Percentiles rank a stretch among this genome's conserved stretches.
Evolutionary conservation across 345 rosid genomes (phyloP).

Genomic region (Aurinia saxatilis): DNA sequence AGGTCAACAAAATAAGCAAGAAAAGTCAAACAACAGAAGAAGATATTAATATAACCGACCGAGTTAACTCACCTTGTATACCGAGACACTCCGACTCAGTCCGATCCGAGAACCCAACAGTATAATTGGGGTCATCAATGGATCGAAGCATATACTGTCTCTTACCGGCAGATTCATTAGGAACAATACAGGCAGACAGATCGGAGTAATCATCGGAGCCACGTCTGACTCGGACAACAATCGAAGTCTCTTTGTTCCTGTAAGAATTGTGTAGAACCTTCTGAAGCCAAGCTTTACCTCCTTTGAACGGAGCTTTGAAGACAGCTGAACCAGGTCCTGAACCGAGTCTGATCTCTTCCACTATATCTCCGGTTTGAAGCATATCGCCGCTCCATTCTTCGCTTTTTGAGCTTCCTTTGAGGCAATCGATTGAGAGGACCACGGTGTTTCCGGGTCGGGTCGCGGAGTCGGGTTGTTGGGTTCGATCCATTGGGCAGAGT

Average conservation of each 20-base stretch:
- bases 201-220: conserved; percentile 56
- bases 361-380: conserved; percentile 98
- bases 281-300: conserved; percentile 75
- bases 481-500: conserved; percentile 38
- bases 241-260: conserved; percentile 72
- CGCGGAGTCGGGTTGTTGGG: conserved; percentile 35
- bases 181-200: conserved; percentile 93
- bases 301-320: conserved; percentile 70
- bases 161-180: conserved; percentile 54
- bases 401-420: conserved; percentile 80
- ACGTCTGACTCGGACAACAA: conserved; percentile 68
- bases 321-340: conserved; percentile 39
- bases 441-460: conserved; percentile 29
- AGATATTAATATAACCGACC: not conserved
- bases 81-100: conserved; percentile 73
- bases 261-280: conserved; percentile 62
- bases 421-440: conserved; percentile 80
- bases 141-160: conserved; percentile 76
- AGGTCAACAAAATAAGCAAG: not conserved
- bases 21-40: conserved; percentile 20
- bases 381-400: conserved; percentile 97
- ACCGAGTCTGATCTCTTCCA: conserved; percentile 77
- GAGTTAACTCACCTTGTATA: conserved; percentile 64
- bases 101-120: conserved; percentile 84
- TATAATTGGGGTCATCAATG: conserved; percentile 81